phyloP scores from a whole-genome alignment of 345 rosid genomes.

The Camelina neglecta region DNA sequence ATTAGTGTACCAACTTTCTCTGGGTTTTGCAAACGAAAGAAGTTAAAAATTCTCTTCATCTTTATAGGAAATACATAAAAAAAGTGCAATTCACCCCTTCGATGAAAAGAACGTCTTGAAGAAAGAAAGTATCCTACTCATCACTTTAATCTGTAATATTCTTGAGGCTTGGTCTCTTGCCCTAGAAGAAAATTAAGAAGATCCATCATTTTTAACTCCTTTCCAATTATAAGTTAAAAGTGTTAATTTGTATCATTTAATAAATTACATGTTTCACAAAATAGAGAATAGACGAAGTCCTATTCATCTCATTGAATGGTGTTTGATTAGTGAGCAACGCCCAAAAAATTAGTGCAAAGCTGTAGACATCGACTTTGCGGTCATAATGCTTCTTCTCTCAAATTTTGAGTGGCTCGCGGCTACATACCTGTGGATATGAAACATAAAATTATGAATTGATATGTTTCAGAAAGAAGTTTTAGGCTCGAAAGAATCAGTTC shows the following conservation, averaged over 20 bases:
- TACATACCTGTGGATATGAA: slow-evolving; percentile 48
- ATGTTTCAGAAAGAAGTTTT: neutral
- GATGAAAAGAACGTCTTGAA: neutral
- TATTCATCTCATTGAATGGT: slow-evolving; percentile 52
- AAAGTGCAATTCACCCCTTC: neutral
- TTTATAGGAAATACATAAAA: neutral
- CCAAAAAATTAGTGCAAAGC: slow-evolving; percentile 71
- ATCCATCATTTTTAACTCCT: neutral
- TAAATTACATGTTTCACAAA: slow-evolving; percentile 42
- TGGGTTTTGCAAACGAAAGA: neutral
- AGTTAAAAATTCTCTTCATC: neutral
- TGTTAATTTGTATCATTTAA: slow-evolving; percentile 31
- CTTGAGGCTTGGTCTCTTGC: slow-evolving; percentile 58
- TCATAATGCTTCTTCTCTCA: slow-evolving; percentile 62
- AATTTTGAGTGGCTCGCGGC: slow-evolving; percentile 46
- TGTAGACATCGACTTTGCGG: slow-evolving; percentile 77
- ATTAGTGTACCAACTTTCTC: neutral
- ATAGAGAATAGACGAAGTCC: slow-evolving; percentile 44
- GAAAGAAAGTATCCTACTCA: neutral
- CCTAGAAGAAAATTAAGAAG: slow-evolving; percentile 43
- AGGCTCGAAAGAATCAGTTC: neutral
- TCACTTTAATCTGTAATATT: slow-evolving; percentile 45
- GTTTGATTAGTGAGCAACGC: slow-evolving; percentile 58
- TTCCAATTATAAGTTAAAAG: neutral
- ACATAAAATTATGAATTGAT: neutral